Evolutionary conservation across 2,329 filamentous ascomycete species (phyloP), one percentile per base, ranked within the genome.

Genomic region (Xylariaceae sp.): DNA sequence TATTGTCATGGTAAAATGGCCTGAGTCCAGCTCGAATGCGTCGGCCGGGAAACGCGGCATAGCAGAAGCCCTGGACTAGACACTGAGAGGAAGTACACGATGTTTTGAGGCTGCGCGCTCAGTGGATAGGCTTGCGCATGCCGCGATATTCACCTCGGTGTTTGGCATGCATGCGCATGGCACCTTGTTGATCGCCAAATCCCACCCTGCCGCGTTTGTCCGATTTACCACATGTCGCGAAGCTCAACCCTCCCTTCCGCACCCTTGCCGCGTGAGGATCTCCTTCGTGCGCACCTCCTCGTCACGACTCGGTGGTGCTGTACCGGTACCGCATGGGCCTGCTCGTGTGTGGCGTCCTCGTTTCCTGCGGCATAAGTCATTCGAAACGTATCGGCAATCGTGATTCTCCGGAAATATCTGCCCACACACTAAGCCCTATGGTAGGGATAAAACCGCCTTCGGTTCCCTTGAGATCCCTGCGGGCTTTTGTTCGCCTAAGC

Each of bases 361-460:
- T 43, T 49, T 29, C 18, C 19, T 37, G 8, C 10, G 42, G n/a
- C 49, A 46, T 41, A n/a, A n/a, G n/a, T n/a, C n/a, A 21, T 47
- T 47, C 39, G 41, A 46, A 51, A 40, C 41, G 15, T 19, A 32
- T 9, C n/a, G n/a, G 21, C 22, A 34, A 15, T 22, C 30, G 19
- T 40, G 50, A 13, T 47, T 48, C 22, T 47, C 39, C 34, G 41
- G 29, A n/a, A n/a, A n/a, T n/a, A 29, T 42, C 21, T 37, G 36
- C 36, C 36, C 36, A 37, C 36, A 21, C 21, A 48, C 49, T 51
- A 51, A 58, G 53, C 46, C 53, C 43, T 57, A 57, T 53, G 46
- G n/a, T 46, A 40, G 44, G 53, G 47, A 32, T 49, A n/a, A 41
- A 57, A 26, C 21, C 40, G n/a, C 37, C 37, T 29, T 37, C 19